Evolutionary conservation across 2,329 filamentous ascomycete genomes (phyloP), one percentile per base, ranked within the genome.

Genomic region (Gremmenia infestans): DNA sequence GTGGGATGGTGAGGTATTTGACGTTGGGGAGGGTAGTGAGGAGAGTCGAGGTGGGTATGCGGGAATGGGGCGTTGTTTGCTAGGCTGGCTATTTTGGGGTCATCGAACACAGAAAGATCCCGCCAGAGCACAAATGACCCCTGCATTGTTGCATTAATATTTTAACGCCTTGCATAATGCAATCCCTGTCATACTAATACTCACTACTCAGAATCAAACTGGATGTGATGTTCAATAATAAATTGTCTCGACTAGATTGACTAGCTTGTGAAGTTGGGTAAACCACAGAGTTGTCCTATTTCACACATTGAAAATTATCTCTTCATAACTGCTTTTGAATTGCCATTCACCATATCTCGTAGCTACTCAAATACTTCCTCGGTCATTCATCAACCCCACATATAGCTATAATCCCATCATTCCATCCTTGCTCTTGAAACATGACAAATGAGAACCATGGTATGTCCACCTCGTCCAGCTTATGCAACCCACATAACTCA

Each of bases 391-490:
- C 40, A 48, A 25, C 17, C 48, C 5, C 39, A 32, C n/a, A n/a
- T 32, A 37, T 35, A 22, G 48, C 45, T 58, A 43, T n/a, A 11
- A 17, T 17, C 9, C 40, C 53, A 23, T 46, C 32, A 36, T 52
- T 39, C 48, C 48, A 35, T 46, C 36, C 35, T 48, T 22, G 28
- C 42, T 22, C 51, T 37, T 52, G 4, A 39, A 46, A 54, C 53
- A 56, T 60, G 50, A 60, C 48, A 62, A 55, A 56, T 56, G 46
- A 57, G 58, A 43, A 57, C 60, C 62, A 48, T 62, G 60, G 59
- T 64, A 63, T 63, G 63, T 65, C 59, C 60, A 55, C 43, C 47
- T 59, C 59, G 54, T 55, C 54, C 45, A 57, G 40, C 25, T 58
- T 61, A 62, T 64, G 63, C 59, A 60, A 50, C 50, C 55, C 58